Base-by-base conservation (phyloP, 805 yeast species). In the Candida sphagnicola region DNA sequence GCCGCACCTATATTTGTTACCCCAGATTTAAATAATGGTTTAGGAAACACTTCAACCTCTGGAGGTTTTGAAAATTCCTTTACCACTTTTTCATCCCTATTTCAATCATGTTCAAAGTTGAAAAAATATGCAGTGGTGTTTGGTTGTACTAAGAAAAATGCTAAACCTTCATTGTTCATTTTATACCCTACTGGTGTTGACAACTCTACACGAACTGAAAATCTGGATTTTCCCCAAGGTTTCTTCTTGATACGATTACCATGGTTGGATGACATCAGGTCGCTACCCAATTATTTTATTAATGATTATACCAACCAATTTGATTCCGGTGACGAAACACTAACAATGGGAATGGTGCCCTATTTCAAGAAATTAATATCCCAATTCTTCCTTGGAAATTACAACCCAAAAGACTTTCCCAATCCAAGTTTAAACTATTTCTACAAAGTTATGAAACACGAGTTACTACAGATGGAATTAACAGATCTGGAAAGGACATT, bases 351-450 rank as follows among this genome's bases (percentile, higher is more conserved):
- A 13, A 39, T 61, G 34, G 45, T 56, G 8, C 40, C 45, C 2
- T 38, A 44, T 4, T 61, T 49, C 41, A 53, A 54, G 32, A 45
- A 45, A 23, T 39, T 68, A 15, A 46, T 65, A 16, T 60, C 61
- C n/a, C 64, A 62, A 34, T 67, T 79, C 38, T 61, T 59, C 12
- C 54, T 77, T 50, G 61, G 61, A 8, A 54, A 75, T 0, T 86
- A 79, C 49, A 57, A 62, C 8, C 89, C 93, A 0, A 52, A 57
- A 5, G 73, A 78, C 8, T 81, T 67, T 48, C 70, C 72, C 16
- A 85, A 85, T 51, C 95, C 95, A 0, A 63, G 74, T 3, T 56
- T 88, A 28, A 79, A 79, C 44, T 82, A 81, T 68, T 85, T 81
- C 51, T 80, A 77, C 57, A 74, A 75, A 41, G 61, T 80, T 0